These are phyloP conservation scores for Amaranthus hypochondriacus DNA, from an alignment of 148 eudicot genomes.

Conservation along the genomic window DNA sequence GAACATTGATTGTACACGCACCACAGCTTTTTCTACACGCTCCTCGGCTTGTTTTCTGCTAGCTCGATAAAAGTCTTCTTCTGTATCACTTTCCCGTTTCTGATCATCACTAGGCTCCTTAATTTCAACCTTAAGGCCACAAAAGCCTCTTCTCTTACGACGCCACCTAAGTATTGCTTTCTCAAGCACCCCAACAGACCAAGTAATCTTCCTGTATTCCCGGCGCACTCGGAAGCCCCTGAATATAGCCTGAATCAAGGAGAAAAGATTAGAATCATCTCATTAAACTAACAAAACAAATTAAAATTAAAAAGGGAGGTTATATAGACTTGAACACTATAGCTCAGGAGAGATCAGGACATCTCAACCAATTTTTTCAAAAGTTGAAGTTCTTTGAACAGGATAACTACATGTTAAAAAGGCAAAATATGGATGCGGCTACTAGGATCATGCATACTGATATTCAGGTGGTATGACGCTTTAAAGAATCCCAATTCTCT, in stretches of 20 bases:
- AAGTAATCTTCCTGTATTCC: constrained; percentile 65
- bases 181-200: constrained; percentile 94
- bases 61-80: constrained; percentile 83
- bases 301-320: not conserved
- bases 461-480: not conserved
- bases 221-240: constrained; percentile 75
- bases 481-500: not conserved
- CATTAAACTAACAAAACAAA: not conserved
- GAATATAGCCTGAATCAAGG: constrained; percentile 49
- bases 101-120: constrained; percentile 33
- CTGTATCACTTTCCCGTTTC: constrained; percentile 42
- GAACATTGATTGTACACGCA: constrained; percentile 88
- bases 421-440: not conserved
- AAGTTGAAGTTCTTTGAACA: too few species aligned
- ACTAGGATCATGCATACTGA: not conserved
- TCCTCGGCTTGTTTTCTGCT: constrained; percentile 88
- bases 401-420: too few species aligned
- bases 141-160: constrained; percentile 66
- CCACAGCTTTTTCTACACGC: constrained; percentile 87
- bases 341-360: too few species aligned
- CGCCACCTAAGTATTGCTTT: constrained; percentile 92
- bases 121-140: constrained; percentile 58
- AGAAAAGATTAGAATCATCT: not conserved
- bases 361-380: too few species aligned
- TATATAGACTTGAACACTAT: not conserved